These are phyloP conservation scores for Avicennia marina DNA, from an alignment of 257 asterid species.

Conservation along the genomic window DNA sequence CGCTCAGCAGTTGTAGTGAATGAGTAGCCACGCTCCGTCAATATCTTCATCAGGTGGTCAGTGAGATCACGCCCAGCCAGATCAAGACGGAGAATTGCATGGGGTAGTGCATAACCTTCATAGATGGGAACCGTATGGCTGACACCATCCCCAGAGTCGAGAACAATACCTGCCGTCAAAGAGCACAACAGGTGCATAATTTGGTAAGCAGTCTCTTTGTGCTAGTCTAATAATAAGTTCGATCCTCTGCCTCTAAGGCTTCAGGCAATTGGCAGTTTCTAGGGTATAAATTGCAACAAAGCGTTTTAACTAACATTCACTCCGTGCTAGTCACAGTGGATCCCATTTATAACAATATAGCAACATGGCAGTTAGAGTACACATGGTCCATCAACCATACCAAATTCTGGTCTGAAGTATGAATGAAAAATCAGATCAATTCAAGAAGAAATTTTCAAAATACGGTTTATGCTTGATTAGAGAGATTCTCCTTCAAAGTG, in stretches of 20 bases:
- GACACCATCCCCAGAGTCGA: slow-evolving; percentile 81
- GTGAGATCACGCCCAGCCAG: slow-evolving; percentile 79
- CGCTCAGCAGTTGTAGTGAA: slow-evolving; percentile 74
- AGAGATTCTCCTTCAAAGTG: neutral
- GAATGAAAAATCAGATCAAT: too few species aligned
- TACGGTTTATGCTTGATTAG: neutral
- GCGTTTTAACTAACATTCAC: too few species aligned
- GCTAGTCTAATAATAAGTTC: too few species aligned
- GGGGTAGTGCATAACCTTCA: slow-evolving; percentile 78
- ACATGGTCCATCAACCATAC: too few species aligned
- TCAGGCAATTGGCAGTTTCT: too few species aligned
- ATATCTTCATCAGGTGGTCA: slow-evolving; percentile 60
- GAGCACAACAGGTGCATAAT: neutral
- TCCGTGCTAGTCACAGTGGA: too few species aligned
- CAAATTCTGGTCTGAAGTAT: too few species aligned
- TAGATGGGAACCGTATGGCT: slow-evolving; percentile 81
- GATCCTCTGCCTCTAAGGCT: too few species aligned
- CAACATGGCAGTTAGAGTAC: too few species aligned
- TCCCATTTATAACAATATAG: too few species aligned
- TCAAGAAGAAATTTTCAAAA: too few species aligned
- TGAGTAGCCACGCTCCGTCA: slow-evolving; percentile 64
- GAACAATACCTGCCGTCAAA: slow-evolving; percentile 51
- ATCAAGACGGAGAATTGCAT: slow-evolving; percentile 72
- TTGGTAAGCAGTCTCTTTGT: neutral
- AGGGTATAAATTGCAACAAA: too few species aligned